Evolutionary conservation across 352 stramenopile genomes (phyloP), one percentile per base, ranked within the genome.

Genomic region (Thraustochytrium striatum): DNA sequence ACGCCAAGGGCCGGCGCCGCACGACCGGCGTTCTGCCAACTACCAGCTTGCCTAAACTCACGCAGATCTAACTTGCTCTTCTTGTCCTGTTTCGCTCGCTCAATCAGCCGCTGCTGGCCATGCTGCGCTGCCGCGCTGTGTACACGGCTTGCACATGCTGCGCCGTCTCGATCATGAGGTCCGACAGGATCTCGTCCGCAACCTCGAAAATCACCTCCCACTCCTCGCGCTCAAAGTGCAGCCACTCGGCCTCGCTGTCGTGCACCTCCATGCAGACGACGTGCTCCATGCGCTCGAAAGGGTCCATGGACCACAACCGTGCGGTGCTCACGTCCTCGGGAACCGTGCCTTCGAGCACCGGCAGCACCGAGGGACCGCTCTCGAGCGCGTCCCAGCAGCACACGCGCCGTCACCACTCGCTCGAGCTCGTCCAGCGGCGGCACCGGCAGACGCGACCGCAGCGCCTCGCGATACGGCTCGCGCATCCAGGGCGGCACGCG

Each of bases 151-250:
- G n/a, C 21, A 62, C 72, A 47, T 79, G 53, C 47, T 65, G 21
- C 35, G 69, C 69, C 39, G 69, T 79, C 57, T 79, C 69, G 19
- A 41, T 69, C 30, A 79, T 33, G 13, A 79, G 39, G 69, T 79
- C 69, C 21, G 5, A 47, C 0, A 79, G 52, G 16, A 79, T 79
- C n/a, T 72, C 19, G 30, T 79, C 69, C 13, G 69, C 50, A 52
- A 79, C 57, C 69, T 79, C 5, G 30, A 25, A 73, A 25, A 79
- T 79, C 25, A 79, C 55, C 16, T 79, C 69, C 50, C 50, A 79
- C 55, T 79, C 69, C 69, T 70, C 69, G 25, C 55, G 50, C 25
- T 79, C 69, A 33, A 55, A 65, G 19, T 38, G 69, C 50, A 30
- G 25, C 69, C 69, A 79, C n/a, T 79, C 52, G 32, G 57, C 52